phyloP scores from a whole-genome alignment of 2,329 filamentous ascomycete genomes.

The Xylaria sp. region DNA sequence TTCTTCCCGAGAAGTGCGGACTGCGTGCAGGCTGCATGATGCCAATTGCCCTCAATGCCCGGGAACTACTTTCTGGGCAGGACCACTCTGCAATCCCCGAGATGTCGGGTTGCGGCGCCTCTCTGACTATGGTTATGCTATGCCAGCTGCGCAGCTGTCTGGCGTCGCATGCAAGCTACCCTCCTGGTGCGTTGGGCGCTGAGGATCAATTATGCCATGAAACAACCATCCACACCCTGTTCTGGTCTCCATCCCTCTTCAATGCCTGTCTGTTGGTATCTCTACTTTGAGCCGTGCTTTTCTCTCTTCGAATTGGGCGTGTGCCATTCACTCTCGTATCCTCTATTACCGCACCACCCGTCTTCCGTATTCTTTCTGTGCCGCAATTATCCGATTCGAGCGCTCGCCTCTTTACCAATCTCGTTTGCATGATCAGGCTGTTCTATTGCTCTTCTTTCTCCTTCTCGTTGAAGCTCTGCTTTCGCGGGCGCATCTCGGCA shows the following conservation, averaged over 20 bases:
- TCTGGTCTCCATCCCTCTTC: not conserved
- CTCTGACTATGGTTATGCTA: not conserved
- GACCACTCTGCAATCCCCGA: not conserved
- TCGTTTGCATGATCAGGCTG: too few relatives aligned
- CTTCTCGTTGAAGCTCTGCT: conserved; percentile 51
- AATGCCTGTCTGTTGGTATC: not conserved
- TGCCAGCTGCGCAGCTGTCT: not conserved
- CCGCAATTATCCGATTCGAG: too few relatives aligned
- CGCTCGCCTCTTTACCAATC: not conserved
- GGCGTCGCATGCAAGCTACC: not conserved
- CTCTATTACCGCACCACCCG: conserved; percentile 3
- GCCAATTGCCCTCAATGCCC: not conserved
- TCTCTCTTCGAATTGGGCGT: not conserved
- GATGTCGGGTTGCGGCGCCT: not conserved
- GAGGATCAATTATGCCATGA: conserved; percentile 7
- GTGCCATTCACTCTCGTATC: not conserved
- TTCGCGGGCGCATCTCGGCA: conserved; percentile 78
- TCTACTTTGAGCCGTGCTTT: not conserved
- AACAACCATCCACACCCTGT: conserved; percentile 4
- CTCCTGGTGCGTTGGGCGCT: not conserved
- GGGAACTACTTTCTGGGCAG: not conserved
- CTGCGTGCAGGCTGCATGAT: not conserved
- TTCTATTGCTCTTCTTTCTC: conserved; percentile 30
- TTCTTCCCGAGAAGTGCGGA: not conserved
- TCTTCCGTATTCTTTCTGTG: not conserved